Base-by-base conservation (phyloP, 768 basidiomycete species). In the Lactarius hengduanensis region DNA sequence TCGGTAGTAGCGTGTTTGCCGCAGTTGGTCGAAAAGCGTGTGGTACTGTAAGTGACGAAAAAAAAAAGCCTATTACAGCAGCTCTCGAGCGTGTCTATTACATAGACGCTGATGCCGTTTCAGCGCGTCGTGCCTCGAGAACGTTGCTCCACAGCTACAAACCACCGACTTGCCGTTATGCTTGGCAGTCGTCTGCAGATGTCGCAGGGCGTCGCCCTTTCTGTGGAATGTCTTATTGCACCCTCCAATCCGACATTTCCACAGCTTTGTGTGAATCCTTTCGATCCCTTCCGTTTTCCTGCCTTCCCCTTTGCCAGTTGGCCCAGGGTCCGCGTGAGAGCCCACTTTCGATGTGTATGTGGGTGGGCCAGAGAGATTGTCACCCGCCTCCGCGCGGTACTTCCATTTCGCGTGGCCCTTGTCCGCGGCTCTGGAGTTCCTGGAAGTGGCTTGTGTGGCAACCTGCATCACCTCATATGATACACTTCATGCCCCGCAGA, bases 51-150 rank as follows among this genome's bases (percentile, higher is more conserved):
- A 45, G 20, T n/a, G 10, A n/a, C 7, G 11, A 7, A 6, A 53
- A 53, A n/a, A n/a, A 6, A 53, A 7, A 3, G 6, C 50, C 13
- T 53, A 28, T 53, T 53, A 53, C 26, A 26, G 22, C 50, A 43
- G 54, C 57, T 54, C 50, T 53, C 26, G 50, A 30, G 10, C 36
- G 7, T 50, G 47, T 32, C 47, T 57, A 36, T 28, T 43, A 54
- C 65, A 66, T 32, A 66, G 57, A 62, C 65, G 65, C 15, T 67
- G 66, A 43, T 67, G 66, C 53, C 66, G 53, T 61, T 67, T 67
- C 58, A 67, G 16, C 8, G 66, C 66, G 16, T 67, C 66, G 34
- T 59, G 62, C 43, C 66, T 59, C 13, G 66, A 67, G n/a, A 67
- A 67, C 36, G 62, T 26, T 11, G 66, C 66, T n/a, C 66, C 66